Conservation (phyloP, 495 filamentous ascomycete genomes). For the Aspergillus baeticus region DNA sequence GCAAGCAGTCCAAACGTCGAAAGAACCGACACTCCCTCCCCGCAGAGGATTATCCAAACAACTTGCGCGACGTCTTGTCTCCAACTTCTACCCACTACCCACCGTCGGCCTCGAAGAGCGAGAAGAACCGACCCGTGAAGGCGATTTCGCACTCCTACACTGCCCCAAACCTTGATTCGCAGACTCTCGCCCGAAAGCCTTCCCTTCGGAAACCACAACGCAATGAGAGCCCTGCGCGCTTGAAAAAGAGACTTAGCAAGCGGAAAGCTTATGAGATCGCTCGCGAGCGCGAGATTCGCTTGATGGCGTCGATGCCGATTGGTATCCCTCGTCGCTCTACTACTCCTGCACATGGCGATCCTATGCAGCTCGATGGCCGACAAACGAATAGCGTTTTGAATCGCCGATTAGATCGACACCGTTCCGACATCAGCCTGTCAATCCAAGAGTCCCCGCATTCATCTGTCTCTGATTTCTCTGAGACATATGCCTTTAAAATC, state of each 20-base stretch:
- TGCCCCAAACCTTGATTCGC: conserved; percentile 45
- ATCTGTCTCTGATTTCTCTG: conserved; percentile 66
- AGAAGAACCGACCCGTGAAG: conserved; percentile 20
- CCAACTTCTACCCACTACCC: conserved; percentile 30
- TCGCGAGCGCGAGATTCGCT: conserved; percentile 80
- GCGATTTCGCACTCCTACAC: conserved; percentile 22
- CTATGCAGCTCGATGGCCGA: conserved; percentile 59
- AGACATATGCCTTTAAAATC: conserved; percentile 71
- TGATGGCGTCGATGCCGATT: conserved; percentile 69
- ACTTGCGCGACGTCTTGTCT: conserved; percentile 29
- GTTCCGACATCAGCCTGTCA: conserved; percentile 74
- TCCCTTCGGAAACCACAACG: conserved; percentile 66
- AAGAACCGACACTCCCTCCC: conserved; percentile 35
- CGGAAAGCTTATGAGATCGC: conserved; percentile 68
- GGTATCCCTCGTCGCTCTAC: conserved; percentile 60
- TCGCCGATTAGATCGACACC: conserved; percentile 56
- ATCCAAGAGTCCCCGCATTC: conserved; percentile 71
- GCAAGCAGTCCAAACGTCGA: conserved; percentile 40
- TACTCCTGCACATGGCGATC: conserved; percentile 41
- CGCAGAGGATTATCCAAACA: conserved; percentile 26
- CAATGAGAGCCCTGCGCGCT: conserved; percentile 51
- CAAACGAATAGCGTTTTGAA: conserved; percentile 57
- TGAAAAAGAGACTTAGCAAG: conserved; percentile 75
- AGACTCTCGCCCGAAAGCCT: conserved; percentile 44
- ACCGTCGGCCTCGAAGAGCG: conserved; percentile 19